A percentile compares a stretch with the other conserved stretches of the same genome.
Evolutionary conservation across 495 filamentous ascomycete species (phyloP).

Genomic region (Penicillium coprophilum): DNA sequence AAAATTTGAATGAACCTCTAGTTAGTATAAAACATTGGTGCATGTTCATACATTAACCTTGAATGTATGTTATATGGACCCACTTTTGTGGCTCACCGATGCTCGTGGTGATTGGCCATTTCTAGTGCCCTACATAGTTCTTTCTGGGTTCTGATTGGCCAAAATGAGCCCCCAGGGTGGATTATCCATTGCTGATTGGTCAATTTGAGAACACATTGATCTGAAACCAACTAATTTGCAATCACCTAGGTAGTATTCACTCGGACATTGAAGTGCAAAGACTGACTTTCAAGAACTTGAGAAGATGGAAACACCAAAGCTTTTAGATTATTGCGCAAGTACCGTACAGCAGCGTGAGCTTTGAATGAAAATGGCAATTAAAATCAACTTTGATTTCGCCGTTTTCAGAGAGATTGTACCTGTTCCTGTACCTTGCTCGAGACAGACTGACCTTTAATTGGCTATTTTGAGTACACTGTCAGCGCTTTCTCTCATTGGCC

Average conservation of each 20-base stretch:
- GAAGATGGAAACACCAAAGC: background rate
- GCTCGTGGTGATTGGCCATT: background rate
- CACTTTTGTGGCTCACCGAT: background rate
- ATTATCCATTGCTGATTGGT: background rate
- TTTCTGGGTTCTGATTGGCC: background rate
- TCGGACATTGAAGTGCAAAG: background rate
- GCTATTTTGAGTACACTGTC: background rate
- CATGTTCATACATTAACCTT: background rate
- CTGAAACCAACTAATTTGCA: background rate
- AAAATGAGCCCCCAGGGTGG: background rate
- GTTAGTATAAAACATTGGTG: too few species aligned
- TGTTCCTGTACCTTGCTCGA: background rate
- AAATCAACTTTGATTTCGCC: background rate
- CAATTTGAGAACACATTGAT: background rate
- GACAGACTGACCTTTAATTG: background rate
- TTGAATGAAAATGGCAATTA: background rate
- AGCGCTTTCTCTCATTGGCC: background rate
- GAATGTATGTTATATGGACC: background rate
- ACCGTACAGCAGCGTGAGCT: background rate
- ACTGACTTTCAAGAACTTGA: background rate
- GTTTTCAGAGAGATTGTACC: background rate
- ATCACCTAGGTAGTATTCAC: too few species aligned
- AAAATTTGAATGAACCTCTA: too few species aligned
- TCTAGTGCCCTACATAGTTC: background rate
- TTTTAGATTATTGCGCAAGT: background rate